A percentile compares a stretch with the other conserved stretches of the same genome.
These are phyloP conservation scores for Alternaria rosae DNA, from an alignment of 2,329 filamentous ascomycete species.

Conservation along the genomic window DNA sequence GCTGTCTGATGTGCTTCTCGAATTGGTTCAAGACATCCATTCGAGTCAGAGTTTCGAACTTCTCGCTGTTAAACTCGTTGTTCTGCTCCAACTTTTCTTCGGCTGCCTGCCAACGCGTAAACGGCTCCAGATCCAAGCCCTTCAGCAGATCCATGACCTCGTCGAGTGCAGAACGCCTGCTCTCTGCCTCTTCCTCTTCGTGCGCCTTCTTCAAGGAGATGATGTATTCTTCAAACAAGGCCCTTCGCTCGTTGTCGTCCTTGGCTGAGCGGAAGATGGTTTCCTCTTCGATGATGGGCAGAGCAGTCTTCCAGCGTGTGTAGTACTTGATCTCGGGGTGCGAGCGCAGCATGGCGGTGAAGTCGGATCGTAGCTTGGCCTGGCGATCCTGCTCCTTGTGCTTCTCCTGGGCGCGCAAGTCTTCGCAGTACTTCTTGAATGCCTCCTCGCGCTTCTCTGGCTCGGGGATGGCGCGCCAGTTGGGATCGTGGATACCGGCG, in stretches of 20 bases:
- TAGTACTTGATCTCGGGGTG: conserved; percentile 98
- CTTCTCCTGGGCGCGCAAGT: conserved; percentile 90
- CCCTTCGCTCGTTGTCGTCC: conserved; percentile 84
- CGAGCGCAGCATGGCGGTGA: conserved; percentile 92
- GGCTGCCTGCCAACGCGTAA: conserved; percentile 93
- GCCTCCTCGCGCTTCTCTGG: conserved; percentile 88
- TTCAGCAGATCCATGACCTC: conserved; percentile 80
- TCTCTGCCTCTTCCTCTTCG: conserved; percentile 74
- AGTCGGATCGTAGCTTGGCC: conserved; percentile 90
- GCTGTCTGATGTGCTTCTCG: conserved; percentile 90
- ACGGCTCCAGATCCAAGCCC: conserved; percentile 84
- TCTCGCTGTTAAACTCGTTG: conserved; percentile 77
- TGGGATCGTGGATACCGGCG: conserved; percentile 84
- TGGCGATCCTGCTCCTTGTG: conserved; percentile 92
- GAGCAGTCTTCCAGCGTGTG: conserved; percentile 95
- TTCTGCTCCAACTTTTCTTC: conserved; percentile 81
- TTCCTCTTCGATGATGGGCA: conserved; percentile 92
- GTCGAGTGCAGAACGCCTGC: conserved; percentile 82
- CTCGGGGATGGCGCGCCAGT: conserved; percentile 92
- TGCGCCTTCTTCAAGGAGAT: conserved; percentile 82
- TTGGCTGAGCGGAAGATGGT: conserved; percentile 93
- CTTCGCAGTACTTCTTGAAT: conserved; percentile 93
- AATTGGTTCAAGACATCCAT: conserved; percentile 92
- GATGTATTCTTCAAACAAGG: conserved; percentile 94
- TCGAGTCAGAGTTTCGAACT: conserved; percentile 84